Evolutionary conservation across 805 yeast species (phyloP), one percentile per base, ranked within the genome.

Genomic region (Yamadazyma scolyti): DNA sequence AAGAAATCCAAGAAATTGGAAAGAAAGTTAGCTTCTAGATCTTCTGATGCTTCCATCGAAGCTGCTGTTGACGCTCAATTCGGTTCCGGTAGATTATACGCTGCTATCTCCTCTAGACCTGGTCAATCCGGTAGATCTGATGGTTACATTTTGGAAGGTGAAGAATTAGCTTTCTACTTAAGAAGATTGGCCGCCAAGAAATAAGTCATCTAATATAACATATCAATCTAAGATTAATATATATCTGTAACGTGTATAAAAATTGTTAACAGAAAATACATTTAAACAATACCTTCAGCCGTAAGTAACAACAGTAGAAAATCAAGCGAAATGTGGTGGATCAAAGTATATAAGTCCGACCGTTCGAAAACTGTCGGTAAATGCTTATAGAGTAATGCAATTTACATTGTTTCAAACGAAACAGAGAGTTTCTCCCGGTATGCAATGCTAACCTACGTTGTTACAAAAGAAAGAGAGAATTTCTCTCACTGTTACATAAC

Each of bases 91-190:
- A 89, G 90, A 77, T 83, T 93, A 63, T 93, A 93, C 80, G 98
- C 98, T 71, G 79, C 77, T 71, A 87, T 93, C 68, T 88, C 98
- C 53, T 93, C 98, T 40, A 88, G 98, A 82, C 98, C 98, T 71
- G 98, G 98, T 74, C 98, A 93, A 82, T 84, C 95, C 54, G 98
- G 98, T 75, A 94, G 98, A 79, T 82, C 88, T 77, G 98, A 93
- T 72, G 98, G 98, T 76, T 93, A 93, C 94, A 83, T 93, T 76
- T 85, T 93, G 71, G 98, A 93, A 81, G 98, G 98, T 77, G 98
- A 93, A 72, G 98, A 93, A 79, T 87, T 93, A 74, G 97, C 97
- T 71, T 93, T 93, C 95, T 93, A 93, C 96, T 82, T 93, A 73
- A 88, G 96, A 83, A 90, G 96, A 87, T 79, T 93, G 75, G 81